phyloP scores from a whole-genome alignment of 1,139 yeast genomes.

The Sugiyamaella castrensis region DNA sequence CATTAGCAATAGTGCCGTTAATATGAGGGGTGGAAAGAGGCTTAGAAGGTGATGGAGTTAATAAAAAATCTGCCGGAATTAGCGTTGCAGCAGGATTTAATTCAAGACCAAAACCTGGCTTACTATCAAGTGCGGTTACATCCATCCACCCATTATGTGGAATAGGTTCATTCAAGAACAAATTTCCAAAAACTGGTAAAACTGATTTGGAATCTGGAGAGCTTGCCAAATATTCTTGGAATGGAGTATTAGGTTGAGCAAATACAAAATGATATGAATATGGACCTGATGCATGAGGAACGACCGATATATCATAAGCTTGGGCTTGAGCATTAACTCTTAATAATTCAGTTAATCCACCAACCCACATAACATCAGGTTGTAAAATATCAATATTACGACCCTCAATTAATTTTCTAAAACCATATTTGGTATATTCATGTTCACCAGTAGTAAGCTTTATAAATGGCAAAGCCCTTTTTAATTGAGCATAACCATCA shows the following conservation, averaged over 20 bases:
- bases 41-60: slow-evolving; percentile 44
- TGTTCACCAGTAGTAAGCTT: slow-evolving; percentile 53
- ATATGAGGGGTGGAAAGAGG: slow-evolving; percentile 27
- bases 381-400: slow-evolving; percentile 48
- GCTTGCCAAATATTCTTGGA: slow-evolving; percentile 51
- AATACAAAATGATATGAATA: slow-evolving; percentile 51
- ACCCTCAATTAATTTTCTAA: slow-evolving; percentile 48
- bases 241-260: slow-evolving; percentile 49
- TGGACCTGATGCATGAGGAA: slow-evolving; percentile 52
- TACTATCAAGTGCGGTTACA: slow-evolving; percentile 39
- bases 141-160: slow-evolving; percentile 45
- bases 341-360: slow-evolving; percentile 48
- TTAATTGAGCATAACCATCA: slow-evolving; percentile 46
- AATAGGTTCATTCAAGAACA: slow-evolving; percentile 48
- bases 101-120: slow-evolving; percentile 50
- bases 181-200: slow-evolving; percentile 47
- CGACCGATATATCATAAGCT: slow-evolving; percentile 51
- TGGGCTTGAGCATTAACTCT: slow-evolving; percentile 49
- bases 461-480: slow-evolving; percentile 46
- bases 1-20: background rate
- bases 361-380: slow-evolving; percentile 55
- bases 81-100: slow-evolving; percentile 44
- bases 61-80: slow-evolving; percentile 42
- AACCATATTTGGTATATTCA: slow-evolving; percentile 50
- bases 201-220: slow-evolving; percentile 48